phyloP scores from a whole-genome alignment of 1,139 yeast species.

The Insectozyma bohioensis region DNA sequence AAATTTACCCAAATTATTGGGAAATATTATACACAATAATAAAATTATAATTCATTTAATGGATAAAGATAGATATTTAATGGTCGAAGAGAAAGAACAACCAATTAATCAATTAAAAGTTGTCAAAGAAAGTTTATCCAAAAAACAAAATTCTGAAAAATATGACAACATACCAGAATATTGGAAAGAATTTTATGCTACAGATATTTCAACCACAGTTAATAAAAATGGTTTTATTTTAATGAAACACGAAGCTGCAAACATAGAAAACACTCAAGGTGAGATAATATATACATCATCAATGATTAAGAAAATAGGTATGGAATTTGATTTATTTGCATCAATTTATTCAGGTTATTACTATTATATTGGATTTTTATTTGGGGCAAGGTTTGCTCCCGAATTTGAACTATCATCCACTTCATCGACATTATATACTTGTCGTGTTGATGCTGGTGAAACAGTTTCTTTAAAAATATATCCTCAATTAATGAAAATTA shows the following conservation, averaged over 20 bases:
- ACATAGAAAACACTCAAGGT: constrained; percentile 9
- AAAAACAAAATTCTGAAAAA: no score
- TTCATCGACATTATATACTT: constrained; percentile 9
- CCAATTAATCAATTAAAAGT: constrained; percentile 7
- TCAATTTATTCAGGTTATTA: constrained; percentile 10
- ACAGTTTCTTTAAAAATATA: constrained; percentile 12
- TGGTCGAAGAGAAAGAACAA: neutral
- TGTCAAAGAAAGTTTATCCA: no score
- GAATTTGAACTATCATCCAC: constrained; percentile 10
- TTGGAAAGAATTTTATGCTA: constrained; percentile 12
- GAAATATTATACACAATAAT: neutral
- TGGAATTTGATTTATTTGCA: constrained; percentile 8
- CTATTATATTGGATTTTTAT: constrained; percentile 6
- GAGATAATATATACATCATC: constrained; percentile 12
- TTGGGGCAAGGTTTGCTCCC: constrained; percentile 12
- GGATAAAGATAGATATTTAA: neutral
- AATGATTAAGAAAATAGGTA: constrained; percentile 5
- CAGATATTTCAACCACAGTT: constrained; percentile 4
- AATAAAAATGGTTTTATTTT: constrained; percentile 10
- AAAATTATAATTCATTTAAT: constrained; percentile 1
- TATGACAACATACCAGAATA: constrained; percentile 11
- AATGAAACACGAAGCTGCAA: constrained; percentile 9
- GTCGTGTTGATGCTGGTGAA: constrained; percentile 13
- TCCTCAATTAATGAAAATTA: constrained; percentile 8
- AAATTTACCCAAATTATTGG: neutral